phyloP scores from a whole-genome alignment of 2,329 filamentous ascomycete genomes.

The Colletotrichum musae region DNA sequence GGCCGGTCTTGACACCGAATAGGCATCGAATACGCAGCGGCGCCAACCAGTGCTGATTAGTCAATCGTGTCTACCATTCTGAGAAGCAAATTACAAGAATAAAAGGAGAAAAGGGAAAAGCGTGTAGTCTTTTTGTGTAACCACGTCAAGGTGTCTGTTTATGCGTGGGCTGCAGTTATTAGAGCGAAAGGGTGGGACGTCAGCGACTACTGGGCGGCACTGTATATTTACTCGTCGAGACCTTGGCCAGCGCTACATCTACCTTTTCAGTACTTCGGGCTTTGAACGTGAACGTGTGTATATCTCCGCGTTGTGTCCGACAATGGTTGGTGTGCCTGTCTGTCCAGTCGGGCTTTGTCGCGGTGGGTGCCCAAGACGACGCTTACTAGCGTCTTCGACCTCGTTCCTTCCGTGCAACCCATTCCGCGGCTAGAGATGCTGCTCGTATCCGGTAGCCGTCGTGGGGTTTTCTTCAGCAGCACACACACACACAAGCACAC shows the following conservation, averaged over 20 bases:
- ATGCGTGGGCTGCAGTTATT: not conserved
- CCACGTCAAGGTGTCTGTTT: conserved; percentile 1
- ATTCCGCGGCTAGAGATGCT: conserved; percentile 11
- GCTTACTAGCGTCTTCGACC: not conserved
- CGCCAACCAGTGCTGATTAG: not conserved
- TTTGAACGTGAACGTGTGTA: not conserved
- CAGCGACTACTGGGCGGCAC: conserved; percentile 1
- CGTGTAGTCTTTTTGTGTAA: conserved; percentile 16
- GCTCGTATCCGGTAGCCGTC: conserved; percentile 13
- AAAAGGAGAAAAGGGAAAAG: conserved; percentile 25
- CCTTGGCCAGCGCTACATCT: conserved; percentile 3
- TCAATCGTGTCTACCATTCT: too few species aligned
- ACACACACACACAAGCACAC: conserved; percentile 1
- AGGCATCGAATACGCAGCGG: conserved; percentile 4
- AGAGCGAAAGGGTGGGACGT: not conserved
- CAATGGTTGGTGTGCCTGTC: not conserved
- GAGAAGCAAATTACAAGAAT: too few species aligned
- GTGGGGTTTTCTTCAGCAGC: not conserved
- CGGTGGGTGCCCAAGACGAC: not conserved
- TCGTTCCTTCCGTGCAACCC: not conserved
- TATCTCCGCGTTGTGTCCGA: conserved; percentile 6
- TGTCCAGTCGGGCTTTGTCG: not conserved
- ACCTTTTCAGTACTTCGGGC: conserved; percentile 23
- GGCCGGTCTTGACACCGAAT: conserved; percentile 76
- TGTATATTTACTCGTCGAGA: conserved; percentile 36